Conservation (phyloP, 345 rosid species). For the Pugionium dolabratum region DNA sequence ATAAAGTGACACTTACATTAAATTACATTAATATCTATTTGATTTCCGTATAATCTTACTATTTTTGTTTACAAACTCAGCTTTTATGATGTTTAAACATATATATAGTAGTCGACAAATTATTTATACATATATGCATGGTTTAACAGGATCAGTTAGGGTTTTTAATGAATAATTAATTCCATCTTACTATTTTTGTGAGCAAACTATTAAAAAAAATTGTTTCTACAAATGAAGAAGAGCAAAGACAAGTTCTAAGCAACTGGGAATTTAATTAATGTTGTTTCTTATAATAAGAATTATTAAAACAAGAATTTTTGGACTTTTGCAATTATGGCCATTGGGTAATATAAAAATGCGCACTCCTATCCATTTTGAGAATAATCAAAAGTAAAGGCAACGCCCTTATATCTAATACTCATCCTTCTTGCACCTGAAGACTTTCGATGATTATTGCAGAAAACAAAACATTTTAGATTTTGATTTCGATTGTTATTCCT, state of each 20-base stretch:
- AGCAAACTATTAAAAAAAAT: no score
- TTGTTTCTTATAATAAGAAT: no score
- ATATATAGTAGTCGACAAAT: no score
- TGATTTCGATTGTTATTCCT: not conserved
- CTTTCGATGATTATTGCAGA: constrained; percentile 45
- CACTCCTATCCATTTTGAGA: constrained; percentile 58
- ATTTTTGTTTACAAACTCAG: no score
- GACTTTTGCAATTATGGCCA: constrained; percentile 43
- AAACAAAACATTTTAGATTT: not conserved
- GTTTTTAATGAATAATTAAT: no score
- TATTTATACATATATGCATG: no score
- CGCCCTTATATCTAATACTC: constrained; percentile 38
- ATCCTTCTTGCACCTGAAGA: constrained; percentile 50
- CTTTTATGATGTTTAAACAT: no score
- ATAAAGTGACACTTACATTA: no score
- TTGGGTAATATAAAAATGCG: constrained; percentile 41
- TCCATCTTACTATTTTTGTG: no score
- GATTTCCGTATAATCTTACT: no score
- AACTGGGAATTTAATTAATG: constrained; percentile 19
- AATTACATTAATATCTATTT: no score
- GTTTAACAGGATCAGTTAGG: no score
- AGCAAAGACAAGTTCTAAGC: constrained; percentile 11
- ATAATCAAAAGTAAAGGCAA: constrained; percentile 37
- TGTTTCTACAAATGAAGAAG: constrained; percentile 33
- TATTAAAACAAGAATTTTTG: constrained; percentile 21